Evolutionary conservation across 768 basidiomycete species (phyloP).

Genomic region (Amanita pseudoporphyria): DNA sequence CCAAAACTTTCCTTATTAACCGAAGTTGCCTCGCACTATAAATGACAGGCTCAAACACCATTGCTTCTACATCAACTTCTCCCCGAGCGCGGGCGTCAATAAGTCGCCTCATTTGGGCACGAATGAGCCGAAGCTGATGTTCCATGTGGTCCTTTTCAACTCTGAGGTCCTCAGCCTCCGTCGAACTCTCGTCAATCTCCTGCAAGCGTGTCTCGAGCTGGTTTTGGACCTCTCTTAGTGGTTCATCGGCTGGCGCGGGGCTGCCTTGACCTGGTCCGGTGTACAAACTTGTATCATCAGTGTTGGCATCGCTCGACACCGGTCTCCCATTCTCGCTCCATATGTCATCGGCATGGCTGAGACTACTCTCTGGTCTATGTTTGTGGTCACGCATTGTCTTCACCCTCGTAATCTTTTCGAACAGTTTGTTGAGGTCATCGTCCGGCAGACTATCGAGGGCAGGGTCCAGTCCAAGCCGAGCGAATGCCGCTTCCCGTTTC

Average conservation of each 20-base stretch:
- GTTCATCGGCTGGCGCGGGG: slow-evolving; percentile 50
- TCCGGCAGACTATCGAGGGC: slow-evolving; percentile 89
- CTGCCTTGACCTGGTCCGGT: slow-evolving; percentile 48
- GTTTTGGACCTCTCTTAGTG: slow-evolving; percentile 61
- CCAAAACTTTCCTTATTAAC: slow-evolving; percentile 73
- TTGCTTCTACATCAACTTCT: slow-evolving; percentile 54
- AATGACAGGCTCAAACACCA: slow-evolving; percentile 69
- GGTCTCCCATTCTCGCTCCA: slow-evolving; percentile 89
- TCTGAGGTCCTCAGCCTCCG: slow-evolving; percentile 77
- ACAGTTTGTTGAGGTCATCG: slow-evolving; percentile 89
- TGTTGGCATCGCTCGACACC: slow-evolving; percentile 65
- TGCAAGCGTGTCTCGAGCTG: slow-evolving; percentile 69
- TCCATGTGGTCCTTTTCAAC: slow-evolving; percentile 93
- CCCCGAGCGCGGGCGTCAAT: slow-evolving; percentile 70
- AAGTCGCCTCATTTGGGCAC: slow-evolving; percentile 73
- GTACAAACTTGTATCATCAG: slow-evolving; percentile 84
- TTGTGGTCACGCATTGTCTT: slow-evolving; percentile 83
- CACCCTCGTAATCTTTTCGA: slow-evolving; percentile 89
- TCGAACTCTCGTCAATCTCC: slow-evolving; percentile 39
- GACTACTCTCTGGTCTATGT: slow-evolving; percentile 82
- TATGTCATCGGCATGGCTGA: slow-evolving; percentile 77
- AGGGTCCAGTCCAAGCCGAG: slow-evolving; percentile 79
- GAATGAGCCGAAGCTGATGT: slow-evolving; percentile 73
- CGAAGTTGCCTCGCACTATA: slow-evolving; percentile 78
- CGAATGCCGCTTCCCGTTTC: slow-evolving; percentile 86